Conservation (phyloP, 805 yeast genomes). For the Crinitomyces ghanaensis region DNA sequence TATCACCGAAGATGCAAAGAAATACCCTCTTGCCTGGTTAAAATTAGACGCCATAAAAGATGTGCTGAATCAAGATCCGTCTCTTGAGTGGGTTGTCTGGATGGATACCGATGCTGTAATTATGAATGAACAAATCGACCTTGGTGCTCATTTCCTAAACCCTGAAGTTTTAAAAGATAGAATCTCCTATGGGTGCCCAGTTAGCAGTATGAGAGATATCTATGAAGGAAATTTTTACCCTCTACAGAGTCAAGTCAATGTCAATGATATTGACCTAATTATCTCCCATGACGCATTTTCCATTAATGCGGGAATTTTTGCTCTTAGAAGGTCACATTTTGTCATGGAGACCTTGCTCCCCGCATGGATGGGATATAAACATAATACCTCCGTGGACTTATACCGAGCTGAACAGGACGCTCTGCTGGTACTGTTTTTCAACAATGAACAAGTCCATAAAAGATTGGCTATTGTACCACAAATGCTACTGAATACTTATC, state of each 20-base stretch:
- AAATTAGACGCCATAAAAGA: conserved; percentile 25
- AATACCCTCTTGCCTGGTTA: conserved; percentile 19
- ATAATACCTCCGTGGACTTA: conserved; percentile 9
- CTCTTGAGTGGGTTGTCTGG: conserved; percentile 30
- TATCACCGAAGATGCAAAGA: conserved; percentile 6
- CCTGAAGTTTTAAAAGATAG: conserved; percentile 17
- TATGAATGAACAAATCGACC: conserved; percentile 21
- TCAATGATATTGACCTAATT: conserved; percentile 18
- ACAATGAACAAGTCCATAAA: conserved; percentile 13
- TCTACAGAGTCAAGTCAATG: conserved; percentile 10
- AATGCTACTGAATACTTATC: conserved; percentile 21
- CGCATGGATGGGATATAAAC: conserved; percentile 22
- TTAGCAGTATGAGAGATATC: conserved; percentile 9
- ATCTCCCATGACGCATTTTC: conserved; percentile 20
- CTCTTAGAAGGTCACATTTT: conserved; percentile 16
- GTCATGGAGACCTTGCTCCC: conserved; percentile 9
- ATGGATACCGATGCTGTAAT: conserved; percentile 27
- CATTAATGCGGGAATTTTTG: conserved; percentile 25
- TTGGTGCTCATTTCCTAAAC: conserved; percentile 19
- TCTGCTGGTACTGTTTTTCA: conserved; percentile 9
- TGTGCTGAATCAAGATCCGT: conserved; percentile 21
- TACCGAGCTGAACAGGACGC: conserved; percentile 18
- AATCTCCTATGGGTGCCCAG: conserved; percentile 15
- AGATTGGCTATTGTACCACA: conserved; percentile 23
- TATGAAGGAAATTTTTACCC: conserved; percentile 3